Evolutionary conservation across 345 rosid species (phyloP), one percentile per base, ranked within the genome.

Genomic region (Dipteronia dyeriana): DNA sequence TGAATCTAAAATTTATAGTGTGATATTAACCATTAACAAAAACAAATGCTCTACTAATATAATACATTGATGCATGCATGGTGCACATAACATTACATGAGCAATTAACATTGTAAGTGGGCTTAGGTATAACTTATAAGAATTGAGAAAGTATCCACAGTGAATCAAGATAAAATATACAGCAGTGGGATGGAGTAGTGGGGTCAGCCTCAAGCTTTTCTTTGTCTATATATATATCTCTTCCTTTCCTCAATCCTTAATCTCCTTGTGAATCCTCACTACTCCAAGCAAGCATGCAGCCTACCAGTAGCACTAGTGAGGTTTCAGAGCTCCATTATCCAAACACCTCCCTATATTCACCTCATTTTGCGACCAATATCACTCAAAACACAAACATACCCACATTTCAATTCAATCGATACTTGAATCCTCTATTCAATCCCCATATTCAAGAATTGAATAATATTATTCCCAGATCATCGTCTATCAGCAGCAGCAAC

Each of bases 401-500:
- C 9, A 54, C 87, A 81, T 78, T 79, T 76, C 83, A 81, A 59
- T 51, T 78, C 41, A 84, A 82, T 76, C 66, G 74, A 38, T 75
- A 77, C 82, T 75, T 75, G 17, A 83, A 76, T 79, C 89, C 87
- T 71, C 82, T 34, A 34, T 34, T 69, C 10, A 41, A 41, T 41
- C 71, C 86, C 61, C 87, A 81, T 20, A 13, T 64, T 66, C 80
- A 74, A 38, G 87, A 87, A 25, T 81, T 78, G 77, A 86, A 79
- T 34, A 34, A 34, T 34, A 34, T 34, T 34, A 34, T 34, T 23
- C 80, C 82, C 7, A 53, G 17, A 14, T 81, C 85, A 22, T 81
- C 92, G 45, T 78, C 87, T 78, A 71, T 88, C 25, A 88, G 95
- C 88, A 88, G 94, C 88, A 88, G 92, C 86, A 85, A 81, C 84